A percentile compares a stretch with the other conserved stretches of the same genome.
phyloP scores from a whole-genome alignment of 2,329 filamentous ascomycete species.

The Colletotrichum nymphaeae region DNA sequence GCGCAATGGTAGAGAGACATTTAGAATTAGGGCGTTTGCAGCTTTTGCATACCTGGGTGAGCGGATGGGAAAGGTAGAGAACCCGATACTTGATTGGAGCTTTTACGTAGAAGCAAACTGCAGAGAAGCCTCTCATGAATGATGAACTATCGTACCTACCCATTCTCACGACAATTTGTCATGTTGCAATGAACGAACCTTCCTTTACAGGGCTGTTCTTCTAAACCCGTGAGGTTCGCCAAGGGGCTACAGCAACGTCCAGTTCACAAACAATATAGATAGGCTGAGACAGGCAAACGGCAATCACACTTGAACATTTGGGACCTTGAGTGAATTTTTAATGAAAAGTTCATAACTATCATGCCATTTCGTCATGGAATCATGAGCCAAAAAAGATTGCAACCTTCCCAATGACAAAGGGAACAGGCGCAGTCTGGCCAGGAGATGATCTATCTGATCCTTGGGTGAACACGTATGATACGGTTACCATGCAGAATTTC shows the following conservation, averaged over 20 bases:
- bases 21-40: slow-evolving; percentile 10
- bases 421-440: slow-evolving; percentile 36
- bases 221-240: neutral
- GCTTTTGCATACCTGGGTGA: neutral
- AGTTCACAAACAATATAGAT: neutral
- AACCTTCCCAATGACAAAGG: slow-evolving; percentile 31
- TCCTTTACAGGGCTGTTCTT: neutral
- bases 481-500: slow-evolving; percentile 32
- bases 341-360: slow-evolving; percentile 36
- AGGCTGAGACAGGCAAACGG: neutral
- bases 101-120: neutral
- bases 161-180: neutral
- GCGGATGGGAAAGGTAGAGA: neutral
- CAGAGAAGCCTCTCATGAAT: slow-evolving; percentile 8
- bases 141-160: slow-evolving; percentile 4
- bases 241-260: neutral
- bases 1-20: neutral
- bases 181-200: neutral
- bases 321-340: neutral
- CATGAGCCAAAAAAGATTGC: slow-evolving; percentile 36
- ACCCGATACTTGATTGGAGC: neutral
- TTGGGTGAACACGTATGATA: slow-evolving; percentile 21
- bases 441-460: slow-evolving; percentile 37
- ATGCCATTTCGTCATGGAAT: slow-evolving; percentile 39
- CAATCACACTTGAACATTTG: neutral